Evolutionary conservation across 306 rosid genomes (phyloP).

Genomic region (Vicia faba): DNA sequence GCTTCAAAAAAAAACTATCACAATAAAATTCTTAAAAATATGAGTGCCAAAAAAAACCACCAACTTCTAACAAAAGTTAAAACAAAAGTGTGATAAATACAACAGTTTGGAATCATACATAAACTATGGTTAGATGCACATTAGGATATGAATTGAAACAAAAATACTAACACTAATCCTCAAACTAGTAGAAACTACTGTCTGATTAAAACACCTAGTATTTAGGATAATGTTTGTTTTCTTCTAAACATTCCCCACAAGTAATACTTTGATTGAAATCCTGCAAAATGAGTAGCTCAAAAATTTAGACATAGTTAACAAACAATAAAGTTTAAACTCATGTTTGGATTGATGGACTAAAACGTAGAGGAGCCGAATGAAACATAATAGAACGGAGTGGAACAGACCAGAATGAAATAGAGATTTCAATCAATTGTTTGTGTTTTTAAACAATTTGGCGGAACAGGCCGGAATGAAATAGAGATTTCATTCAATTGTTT

Average conservation of each 20-base stretch:
- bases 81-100: background rate
- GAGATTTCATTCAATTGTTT: no score
- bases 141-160: background rate
- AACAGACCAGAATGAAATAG: no score
- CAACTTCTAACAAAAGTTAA: background rate
- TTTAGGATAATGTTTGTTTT: conserved; percentile 28
- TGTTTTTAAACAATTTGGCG: no score
- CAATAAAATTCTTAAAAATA: background rate
- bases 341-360: no score
- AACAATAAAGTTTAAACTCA: background rate
- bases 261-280: conserved; percentile 59
- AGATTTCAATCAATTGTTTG: no score
- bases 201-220: background rate
- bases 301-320: background rate
- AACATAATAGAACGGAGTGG: no score
- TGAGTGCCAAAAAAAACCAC: no score
- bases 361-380: no score
- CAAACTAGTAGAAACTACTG: background rate
- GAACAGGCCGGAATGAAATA: no score
- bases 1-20: background rate
- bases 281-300: conserved; percentile 45
- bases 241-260: conserved; percentile 77
- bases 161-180: no score
- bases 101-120: background rate
- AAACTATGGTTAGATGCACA: background rate